Evolutionary conservation across 192 early-diverging fungal species (phyloP), one percentile per base, ranked within the genome.

Genomic region (Backusella westeae): DNA sequence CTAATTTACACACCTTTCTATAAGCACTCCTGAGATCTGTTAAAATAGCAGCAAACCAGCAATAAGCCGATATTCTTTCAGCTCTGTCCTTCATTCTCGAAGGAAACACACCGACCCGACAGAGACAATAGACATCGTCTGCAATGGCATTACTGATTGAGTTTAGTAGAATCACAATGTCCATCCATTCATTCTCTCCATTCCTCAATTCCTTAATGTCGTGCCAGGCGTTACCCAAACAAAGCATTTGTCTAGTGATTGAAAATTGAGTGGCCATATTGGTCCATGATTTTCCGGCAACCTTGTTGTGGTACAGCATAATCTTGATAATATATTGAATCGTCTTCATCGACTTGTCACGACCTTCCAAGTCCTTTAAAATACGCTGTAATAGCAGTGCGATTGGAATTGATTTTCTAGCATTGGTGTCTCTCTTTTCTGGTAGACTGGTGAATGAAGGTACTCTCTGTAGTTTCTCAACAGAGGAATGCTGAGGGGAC

Each of bases 261-360:
- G 92, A 94, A 46, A 96, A 88, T 69, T 93, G 87, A 21, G 90
- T 87, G 23, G 91, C 85, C 12, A 92, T 75, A 29, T 83, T 78
- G 26, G 82, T 73, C 65, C 86, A 67, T 36, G 63, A 36, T 74
- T 85, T 81, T 19, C 72, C 67, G 15, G 39, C 34, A 23, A 82
- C 21, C 42, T 85, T 71, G 0, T 75, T 53, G n/a, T 81, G 44
- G 78, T 86, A 89, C 34, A 95, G 79, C 29, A 92, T 78, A n/a
- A 93, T 76, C 71, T 96, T 96, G 73, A 87, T 78, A 34, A 86
- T 78, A 80, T 96, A 96, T 77, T 96, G 94, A 35, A 92, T 75
- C 29, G 89, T 77, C 74, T 96, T 96, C 69, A 96, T 83, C 17
- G 89, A 84, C 79, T 96, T 96, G 85, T 96, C 95, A n/a, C 95